Percentiles rank a stretch among this genome's conserved stretches.
Evolutionary conservation across 2,329 filamentous ascomycete genomes (phyloP).

Genomic region (Apiospora arundinis): DNA sequence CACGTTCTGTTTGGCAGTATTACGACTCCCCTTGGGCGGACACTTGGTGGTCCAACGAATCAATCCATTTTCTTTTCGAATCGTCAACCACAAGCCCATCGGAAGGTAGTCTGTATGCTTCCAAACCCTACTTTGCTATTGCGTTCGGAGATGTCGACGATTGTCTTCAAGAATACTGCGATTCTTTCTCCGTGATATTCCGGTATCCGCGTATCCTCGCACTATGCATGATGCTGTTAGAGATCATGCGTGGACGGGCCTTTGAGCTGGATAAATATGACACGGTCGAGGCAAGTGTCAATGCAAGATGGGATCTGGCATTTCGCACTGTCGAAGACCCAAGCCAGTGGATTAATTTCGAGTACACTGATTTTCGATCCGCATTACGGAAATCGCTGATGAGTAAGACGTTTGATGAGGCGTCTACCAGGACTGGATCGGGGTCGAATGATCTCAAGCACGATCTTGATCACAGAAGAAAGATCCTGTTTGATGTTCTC

Average conservation of each 20-base stretch:
- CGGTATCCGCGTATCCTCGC: slow-evolving; percentile 7
- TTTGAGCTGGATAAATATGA: background rate
- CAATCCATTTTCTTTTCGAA: slow-evolving; percentile 10
- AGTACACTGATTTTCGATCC: background rate
- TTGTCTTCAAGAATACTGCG: background rate
- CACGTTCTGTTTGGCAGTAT: slow-evolving; percentile 11
- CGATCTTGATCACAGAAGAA: background rate
- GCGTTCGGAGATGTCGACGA: background rate
- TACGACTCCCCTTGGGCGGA: slow-evolving; percentile 13
- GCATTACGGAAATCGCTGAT: background rate
- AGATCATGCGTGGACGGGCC: background rate
- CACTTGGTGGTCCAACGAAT: background rate
- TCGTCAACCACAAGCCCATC: background rate
- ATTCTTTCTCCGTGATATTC: slow-evolving; percentile 3
- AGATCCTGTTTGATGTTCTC: background rate
- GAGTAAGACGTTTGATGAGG: background rate
- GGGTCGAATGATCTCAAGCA: background rate
- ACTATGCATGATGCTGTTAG: background rate
- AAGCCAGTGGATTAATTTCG: background rate
- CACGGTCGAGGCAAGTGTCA: background rate
- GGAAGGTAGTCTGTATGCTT: background rate
- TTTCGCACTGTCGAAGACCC: background rate
- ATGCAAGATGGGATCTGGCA: background rate
- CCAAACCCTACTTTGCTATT: background rate
- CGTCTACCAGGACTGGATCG: background rate